Conservation (phyloP, 306 rosid genomes). For the Pterocarpus santalinus region DNA sequence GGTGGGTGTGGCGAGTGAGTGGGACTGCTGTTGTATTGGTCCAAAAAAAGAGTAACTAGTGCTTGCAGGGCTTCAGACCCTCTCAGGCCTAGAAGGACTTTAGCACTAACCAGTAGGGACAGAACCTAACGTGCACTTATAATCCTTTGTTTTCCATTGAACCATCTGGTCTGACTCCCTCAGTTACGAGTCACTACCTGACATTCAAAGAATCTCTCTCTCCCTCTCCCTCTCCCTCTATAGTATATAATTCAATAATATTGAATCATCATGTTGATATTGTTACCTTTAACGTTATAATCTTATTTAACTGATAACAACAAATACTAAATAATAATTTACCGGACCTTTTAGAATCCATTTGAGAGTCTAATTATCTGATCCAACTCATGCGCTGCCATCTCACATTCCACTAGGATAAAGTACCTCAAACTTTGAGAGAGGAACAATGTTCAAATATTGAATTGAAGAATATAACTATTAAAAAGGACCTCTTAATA, state of each 20-base stretch:
- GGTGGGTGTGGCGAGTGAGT: slow-evolving; percentile 25
- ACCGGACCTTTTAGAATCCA: too few relatives aligned
- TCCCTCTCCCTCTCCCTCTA: background rate
- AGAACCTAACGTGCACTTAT: slow-evolving; percentile 33
- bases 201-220: slow-evolving; percentile 36
- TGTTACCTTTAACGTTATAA: background rate
- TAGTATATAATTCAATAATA: background rate
- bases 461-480: too few relatives aligned
- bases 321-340: too few relatives aligned
- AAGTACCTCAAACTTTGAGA: background rate
- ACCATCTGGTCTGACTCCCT: slow-evolving; percentile 46
- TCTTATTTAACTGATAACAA: too few relatives aligned
- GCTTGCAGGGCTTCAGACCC: slow-evolving; percentile 9
- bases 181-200: slow-evolving; percentile 35
- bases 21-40: slow-evolving; percentile 50
- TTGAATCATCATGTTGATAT: background rate
- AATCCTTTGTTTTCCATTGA: slow-evolving; percentile 12
- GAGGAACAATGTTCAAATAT: background rate
- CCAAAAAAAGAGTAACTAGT: slow-evolving; percentile 51
- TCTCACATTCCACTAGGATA: background rate
- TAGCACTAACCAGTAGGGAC: slow-evolving; percentile 40
- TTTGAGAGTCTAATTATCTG: background rate
- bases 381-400: background rate
- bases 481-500: too few relatives aligned
- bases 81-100: slow-evolving; percentile 24